phyloP scores from a whole-genome alignment of 2,329 filamentous ascomycete genomes.

The Colletotrichum caudatum region DNA sequence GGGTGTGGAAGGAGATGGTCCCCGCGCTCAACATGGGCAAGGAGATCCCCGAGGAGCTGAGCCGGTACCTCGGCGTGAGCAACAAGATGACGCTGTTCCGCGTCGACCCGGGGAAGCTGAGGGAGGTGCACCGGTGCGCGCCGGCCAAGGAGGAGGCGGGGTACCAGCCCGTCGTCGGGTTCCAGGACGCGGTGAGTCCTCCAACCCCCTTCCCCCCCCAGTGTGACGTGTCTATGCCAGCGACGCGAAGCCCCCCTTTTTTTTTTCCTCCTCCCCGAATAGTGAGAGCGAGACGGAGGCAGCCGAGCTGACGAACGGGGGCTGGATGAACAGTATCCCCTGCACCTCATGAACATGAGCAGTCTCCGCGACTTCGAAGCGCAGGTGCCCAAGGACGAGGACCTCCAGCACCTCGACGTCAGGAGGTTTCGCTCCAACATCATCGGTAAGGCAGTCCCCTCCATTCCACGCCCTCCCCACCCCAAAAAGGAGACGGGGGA shows the following conservation, averaged over 20 bases:
- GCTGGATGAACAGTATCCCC: conserved; percentile 66
- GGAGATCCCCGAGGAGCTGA: conserved; percentile 72
- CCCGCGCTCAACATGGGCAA: conserved; percentile 67
- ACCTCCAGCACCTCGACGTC: conserved; percentile 66
- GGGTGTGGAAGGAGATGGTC: conserved; percentile 72
- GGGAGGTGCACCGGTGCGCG: conserved; percentile 71
- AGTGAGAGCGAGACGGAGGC: neutral
- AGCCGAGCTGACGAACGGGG: neutral
- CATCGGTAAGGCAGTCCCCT: conserved; percentile 60
- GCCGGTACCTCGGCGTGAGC: conserved; percentile 74
- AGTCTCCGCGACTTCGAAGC: conserved; percentile 72
- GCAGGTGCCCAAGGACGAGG: conserved; percentile 64
- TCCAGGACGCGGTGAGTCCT: conserved; percentile 75
- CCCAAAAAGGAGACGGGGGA: neutral
- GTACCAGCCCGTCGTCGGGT: conserved; percentile 74
- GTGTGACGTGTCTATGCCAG: neutral
- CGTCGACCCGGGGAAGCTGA: conserved; percentile 67
- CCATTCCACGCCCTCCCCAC: conserved; percentile 3
- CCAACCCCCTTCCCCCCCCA: neutral
- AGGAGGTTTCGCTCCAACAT: conserved; percentile 79
- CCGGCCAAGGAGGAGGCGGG: conserved; percentile 69
- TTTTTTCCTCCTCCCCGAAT: neutral
- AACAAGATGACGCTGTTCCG: conserved; percentile 77
- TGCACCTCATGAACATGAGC: conserved; percentile 75
- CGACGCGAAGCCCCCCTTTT: neutral